Base-by-base conservation (phyloP, 2,329 filamentous ascomycete species). In the Exophiala sp. region DNA sequence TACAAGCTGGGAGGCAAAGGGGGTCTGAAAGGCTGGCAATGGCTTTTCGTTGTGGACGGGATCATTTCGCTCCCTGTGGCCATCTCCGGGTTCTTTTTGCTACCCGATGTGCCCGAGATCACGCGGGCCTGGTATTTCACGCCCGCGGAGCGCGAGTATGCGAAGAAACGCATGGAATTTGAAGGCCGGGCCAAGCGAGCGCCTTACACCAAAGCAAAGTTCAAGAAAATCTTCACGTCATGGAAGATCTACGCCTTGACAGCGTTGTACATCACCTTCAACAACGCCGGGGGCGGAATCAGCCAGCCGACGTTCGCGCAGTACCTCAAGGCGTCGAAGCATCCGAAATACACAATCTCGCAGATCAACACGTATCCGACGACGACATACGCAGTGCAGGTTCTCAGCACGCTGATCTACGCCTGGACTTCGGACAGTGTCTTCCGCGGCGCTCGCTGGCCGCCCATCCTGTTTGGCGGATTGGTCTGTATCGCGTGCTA, bases 351-450 rank as follows among this genome's bases (percentile, higher is more conserved):
- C 58, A 68, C 67, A 0, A 61, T 76, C 49, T 53, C 73, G 41
- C 60, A 69, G 18, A 72, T 72, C 48, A 71, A 81, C 58, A 68
- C 73, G 0, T 79, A 78, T 46, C 78, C 83, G 1, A 84, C 83
- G 8, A 78, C 81, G 32, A 75, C 73, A 5, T 69, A 68, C 23
- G 77, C 73, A 0, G 71, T 81, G 1, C 75, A 78, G 52, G 70
- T 85, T 0, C 62, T 83, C 10, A 75, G 75, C 1, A 85, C 82
- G 0, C 68, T 85, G 1, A 67, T 76, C 2, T 85, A 83, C 55
- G 83, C 81, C 0, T 85, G 81, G 82, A 75, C 75, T 0, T 85
- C 81, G 0, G 82, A 85, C 62, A 73, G 74, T 0, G 46, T 84
- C 1, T 75, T 82, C 38, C 68, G 69, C 14, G 81, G 82, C 2